These are phyloP conservation scores for Globisporangium orthogonon DNA, from an alignment of 352 stramenopile genomes.

Conservation along the genomic window DNA sequence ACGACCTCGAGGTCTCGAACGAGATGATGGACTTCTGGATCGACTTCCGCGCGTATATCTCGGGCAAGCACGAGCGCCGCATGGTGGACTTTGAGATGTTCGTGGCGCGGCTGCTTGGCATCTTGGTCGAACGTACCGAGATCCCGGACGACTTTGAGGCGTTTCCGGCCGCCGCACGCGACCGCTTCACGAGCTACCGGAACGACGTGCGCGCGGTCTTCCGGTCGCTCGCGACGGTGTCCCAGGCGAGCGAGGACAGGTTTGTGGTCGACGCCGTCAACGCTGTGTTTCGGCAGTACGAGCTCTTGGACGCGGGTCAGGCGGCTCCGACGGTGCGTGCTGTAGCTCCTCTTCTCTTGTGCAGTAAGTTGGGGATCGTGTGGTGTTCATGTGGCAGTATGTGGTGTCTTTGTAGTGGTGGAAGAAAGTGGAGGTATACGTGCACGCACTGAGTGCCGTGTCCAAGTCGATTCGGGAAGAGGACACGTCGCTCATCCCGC, in stretches of 20 bases:
- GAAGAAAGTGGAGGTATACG: slow-evolving; percentile 73
- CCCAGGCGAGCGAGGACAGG: slow-evolving; percentile 56
- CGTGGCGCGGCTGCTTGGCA: slow-evolving; percentile 57
- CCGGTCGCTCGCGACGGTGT: slow-evolving; percentile 70
- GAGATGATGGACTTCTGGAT: slow-evolving; percentile 85
- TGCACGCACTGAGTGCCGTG: slow-evolving; percentile 71
- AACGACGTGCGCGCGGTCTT: slow-evolving; percentile 75
- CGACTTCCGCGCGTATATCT: slow-evolving; percentile 67
- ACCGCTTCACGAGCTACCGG: slow-evolving; percentile 60
- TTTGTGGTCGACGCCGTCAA: slow-evolving; percentile 74
- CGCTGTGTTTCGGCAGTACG: slow-evolving; percentile 69
- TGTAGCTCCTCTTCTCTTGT: neutral
- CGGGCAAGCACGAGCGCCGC: slow-evolving; percentile 66
- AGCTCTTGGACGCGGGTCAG: slow-evolving; percentile 33
- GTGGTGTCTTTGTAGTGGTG: slow-evolving; percentile 40
- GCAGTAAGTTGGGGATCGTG: no score
- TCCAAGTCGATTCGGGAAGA: slow-evolving; percentile 78
- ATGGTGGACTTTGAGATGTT: slow-evolving; percentile 68
- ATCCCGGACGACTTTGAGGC: slow-evolving; percentile 51
- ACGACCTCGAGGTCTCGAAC: slow-evolving; percentile 63
- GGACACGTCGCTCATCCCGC: slow-evolving; percentile 66
- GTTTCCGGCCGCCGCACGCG: slow-evolving; percentile 39
- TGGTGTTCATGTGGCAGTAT: neutral
- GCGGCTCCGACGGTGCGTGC: slow-evolving; percentile 18
- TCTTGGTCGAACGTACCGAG: slow-evolving; percentile 64